phyloP scores from a whole-genome alignment of 495 filamentous ascomycete species.

The Daldinia concentrica region DNA sequence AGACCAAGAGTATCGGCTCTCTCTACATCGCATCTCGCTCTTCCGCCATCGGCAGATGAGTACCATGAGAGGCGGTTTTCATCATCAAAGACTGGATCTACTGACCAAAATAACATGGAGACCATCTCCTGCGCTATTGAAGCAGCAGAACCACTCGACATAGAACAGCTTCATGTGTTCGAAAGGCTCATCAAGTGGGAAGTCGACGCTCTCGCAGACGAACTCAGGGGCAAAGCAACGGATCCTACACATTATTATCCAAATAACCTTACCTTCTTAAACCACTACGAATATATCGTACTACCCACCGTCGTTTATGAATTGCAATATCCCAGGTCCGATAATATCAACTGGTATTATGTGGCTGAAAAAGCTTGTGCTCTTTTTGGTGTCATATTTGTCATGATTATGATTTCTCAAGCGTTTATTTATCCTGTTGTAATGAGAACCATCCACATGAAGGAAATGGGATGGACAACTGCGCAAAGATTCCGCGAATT shows the following conservation, averaged over 20 bases:
- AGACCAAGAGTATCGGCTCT: slow-evolving; percentile 47
- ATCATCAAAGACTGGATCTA: slow-evolving; percentile 44
- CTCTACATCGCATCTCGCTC: slow-evolving; percentile 51
- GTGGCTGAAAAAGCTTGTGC: slow-evolving; percentile 74
- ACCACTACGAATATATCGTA: slow-evolving; percentile 75
- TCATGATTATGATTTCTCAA: slow-evolving; percentile 69
- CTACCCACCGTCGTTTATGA: slow-evolving; percentile 81
- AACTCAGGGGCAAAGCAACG: slow-evolving; percentile 68
- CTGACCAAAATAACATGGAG: slow-evolving; percentile 58
- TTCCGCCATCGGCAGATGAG: slow-evolving; percentile 49
- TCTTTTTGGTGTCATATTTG: slow-evolving; percentile 71
- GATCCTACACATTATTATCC: slow-evolving; percentile 62
- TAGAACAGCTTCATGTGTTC: slow-evolving; percentile 67
- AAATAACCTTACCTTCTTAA: slow-evolving; percentile 69
- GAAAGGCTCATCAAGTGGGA: slow-evolving; percentile 68
- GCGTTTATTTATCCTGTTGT: slow-evolving; percentile 73
- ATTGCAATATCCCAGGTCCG: slow-evolving; percentile 76
- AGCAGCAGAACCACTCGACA: slow-evolving; percentile 63
- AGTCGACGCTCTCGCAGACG: slow-evolving; percentile 67
- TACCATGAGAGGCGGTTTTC: slow-evolving; percentile 57
- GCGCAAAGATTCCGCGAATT: slow-evolving; percentile 69
- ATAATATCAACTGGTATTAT: slow-evolving; percentile 74
- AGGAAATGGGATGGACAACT: slow-evolving; percentile 66
- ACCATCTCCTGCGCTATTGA: slow-evolving; percentile 64
- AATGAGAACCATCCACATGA: slow-evolving; percentile 70